Evolutionary conservation across 2,329 filamentous ascomycete species (phyloP).

Genomic region (Colletotrichum cuscutae): DNA sequence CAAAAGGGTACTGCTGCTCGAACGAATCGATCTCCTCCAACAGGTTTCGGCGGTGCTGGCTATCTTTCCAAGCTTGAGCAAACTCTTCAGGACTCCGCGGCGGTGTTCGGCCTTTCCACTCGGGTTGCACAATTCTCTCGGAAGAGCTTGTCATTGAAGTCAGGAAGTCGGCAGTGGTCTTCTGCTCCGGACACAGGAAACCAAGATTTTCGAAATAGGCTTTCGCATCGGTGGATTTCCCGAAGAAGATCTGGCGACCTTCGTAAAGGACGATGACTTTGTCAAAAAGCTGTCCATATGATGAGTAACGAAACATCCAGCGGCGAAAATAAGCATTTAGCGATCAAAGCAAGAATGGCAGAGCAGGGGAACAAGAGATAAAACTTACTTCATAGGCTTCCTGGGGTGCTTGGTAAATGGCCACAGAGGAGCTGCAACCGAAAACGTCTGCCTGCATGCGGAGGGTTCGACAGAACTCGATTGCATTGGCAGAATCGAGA

Average conservation of each 20-base stretch:
- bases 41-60: not conserved
- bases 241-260: conserved; percentile 75
- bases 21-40: conserved; percentile 15
- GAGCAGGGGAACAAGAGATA: not conserved
- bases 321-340: not conserved
- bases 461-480: conserved; percentile 39
- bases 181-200: conserved; percentile 63
- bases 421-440: conserved; percentile 39
- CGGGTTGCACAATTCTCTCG: conserved; percentile 37
- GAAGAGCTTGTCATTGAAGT: conserved; percentile 62
- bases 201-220: conserved; percentile 75
- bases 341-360: not conserved
- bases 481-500: conserved; percentile 41
- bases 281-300: conserved; percentile 61
- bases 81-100: conserved; percentile 28
- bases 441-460: conserved; percentile 41
- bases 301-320: not conserved
- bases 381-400: conserved; percentile 59
- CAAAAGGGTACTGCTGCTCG: conserved; percentile 18
- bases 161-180: conserved; percentile 80
- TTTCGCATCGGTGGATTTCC: conserved; percentile 67
- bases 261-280: conserved; percentile 75
- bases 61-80: conserved; percentile 18
- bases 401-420: conserved; percentile 71
- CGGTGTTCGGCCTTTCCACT: conserved; percentile 4